These are phyloP conservation scores for Populus pruinosa DNA, from an alignment of 345 rosid genomes.

Conservation along the genomic window DNA sequence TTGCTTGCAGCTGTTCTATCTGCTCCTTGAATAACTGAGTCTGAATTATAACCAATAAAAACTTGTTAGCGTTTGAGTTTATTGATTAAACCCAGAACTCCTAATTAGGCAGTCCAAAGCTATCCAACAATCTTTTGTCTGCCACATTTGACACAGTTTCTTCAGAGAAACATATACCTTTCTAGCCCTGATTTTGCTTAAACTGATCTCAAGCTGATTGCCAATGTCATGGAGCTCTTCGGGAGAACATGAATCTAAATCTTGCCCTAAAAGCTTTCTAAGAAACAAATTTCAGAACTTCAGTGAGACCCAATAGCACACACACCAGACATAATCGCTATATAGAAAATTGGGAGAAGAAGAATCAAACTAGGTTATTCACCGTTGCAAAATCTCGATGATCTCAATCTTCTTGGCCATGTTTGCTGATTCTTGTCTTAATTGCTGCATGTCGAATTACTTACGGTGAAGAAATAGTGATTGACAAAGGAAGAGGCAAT, in stretches of 20 bases:
- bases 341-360: not conserved
- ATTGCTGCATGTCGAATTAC: slow-evolving; percentile 36
- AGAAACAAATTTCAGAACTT: slow-evolving; percentile 5
- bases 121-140: not conserved
- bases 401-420: slow-evolving; percentile 50
- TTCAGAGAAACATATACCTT: slow-evolving; percentile 36
- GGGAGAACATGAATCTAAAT: slow-evolving; percentile 36
- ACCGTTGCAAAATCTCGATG: slow-evolving; percentile 53
- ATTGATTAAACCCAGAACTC: not conserved
- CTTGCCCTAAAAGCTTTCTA: slow-evolving; percentile 59
- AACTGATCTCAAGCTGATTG: slow-evolving; percentile 45
- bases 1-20: slow-evolving; percentile 40
- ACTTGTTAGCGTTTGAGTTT: not conserved
- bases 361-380: not conserved
- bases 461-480: not conserved
- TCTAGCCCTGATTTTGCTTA: slow-evolving; percentile 47
- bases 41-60: slow-evolving; percentile 20
- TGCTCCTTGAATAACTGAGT: slow-evolving; percentile 41
- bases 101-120: not conserved
- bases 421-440: slow-evolving; percentile 35
- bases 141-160: not conserved
- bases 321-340: not conserved
- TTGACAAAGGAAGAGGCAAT: no score
- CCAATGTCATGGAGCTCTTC: slow-evolving; percentile 45
- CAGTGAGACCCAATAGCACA: not conserved